Conservation (phyloP, 2,329 filamentous ascomycete genomes). For the Allantophomopsis cytisporea region DNA sequence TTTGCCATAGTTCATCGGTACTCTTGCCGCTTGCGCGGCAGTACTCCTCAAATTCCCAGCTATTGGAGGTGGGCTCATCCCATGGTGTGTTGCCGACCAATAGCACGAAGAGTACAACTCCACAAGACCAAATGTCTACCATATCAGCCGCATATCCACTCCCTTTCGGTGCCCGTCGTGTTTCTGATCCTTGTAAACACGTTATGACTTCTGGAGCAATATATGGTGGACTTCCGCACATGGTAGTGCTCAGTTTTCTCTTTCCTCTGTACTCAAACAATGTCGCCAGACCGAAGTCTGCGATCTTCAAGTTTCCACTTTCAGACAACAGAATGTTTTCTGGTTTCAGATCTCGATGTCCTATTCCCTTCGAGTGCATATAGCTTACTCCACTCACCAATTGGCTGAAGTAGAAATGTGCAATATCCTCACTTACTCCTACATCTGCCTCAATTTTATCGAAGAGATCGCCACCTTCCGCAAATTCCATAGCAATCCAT, state of each 20-base stretch:
- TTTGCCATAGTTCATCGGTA: constrained; percentile 73
- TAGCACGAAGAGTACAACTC: constrained; percentile 92
- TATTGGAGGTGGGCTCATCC: constrained; percentile 79
- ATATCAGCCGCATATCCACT: constrained; percentile 63
- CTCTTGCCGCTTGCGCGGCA: constrained; percentile 66
- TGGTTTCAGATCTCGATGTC: constrained; percentile 83
- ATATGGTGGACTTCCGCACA: constrained; percentile 93
- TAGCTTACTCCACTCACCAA: constrained; percentile 82
- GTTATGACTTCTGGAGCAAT: constrained; percentile 84
- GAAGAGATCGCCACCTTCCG: constrained; percentile 90
- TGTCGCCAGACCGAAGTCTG: constrained; percentile 91
- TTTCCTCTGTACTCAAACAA: constrained; percentile 83
- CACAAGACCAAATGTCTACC: constrained; percentile 94
- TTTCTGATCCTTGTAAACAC: constrained; percentile 29
- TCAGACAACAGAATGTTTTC: constrained; percentile 88
- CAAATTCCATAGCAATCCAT: constrained; percentile 98
- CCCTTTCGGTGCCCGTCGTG: constrained; percentile 31
- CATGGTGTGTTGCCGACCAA: constrained; percentile 94
- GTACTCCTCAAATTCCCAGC: constrained; percentile 89
- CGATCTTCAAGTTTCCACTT: constrained; percentile 80
- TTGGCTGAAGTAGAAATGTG: constrained; percentile 92
- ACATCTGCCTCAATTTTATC: constrained; percentile 99
- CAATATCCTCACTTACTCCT: constrained; percentile 86
- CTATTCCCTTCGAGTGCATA: constrained; percentile 92
- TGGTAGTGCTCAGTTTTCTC: constrained; percentile 69